These are phyloP conservation scores for Calocera viscosa DNA, from an alignment of 768 basidiomycete genomes.

Conservation along the genomic window DNA sequence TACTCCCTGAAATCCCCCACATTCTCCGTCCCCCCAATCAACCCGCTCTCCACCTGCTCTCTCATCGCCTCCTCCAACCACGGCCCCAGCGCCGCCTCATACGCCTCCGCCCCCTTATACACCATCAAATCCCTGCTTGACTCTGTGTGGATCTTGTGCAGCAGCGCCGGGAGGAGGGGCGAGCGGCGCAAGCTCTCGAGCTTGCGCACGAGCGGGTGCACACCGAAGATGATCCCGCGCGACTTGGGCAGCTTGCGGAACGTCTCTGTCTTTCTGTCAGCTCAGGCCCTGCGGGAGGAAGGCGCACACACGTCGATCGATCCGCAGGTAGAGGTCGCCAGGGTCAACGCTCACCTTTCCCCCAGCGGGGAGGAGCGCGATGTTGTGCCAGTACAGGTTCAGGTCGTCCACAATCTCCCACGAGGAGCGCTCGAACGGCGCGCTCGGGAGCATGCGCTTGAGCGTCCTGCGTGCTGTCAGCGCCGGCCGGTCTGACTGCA, in stretches of 20 bases:
- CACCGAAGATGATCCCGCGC: slow-evolving; percentile 28
- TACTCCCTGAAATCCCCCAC: neutral
- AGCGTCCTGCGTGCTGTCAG: slow-evolving; percentile 17
- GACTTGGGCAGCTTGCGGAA: slow-evolving; percentile 30
- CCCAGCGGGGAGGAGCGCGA: slow-evolving; percentile 5
- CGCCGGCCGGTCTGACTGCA: too few relatives aligned
- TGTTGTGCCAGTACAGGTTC: slow-evolving; percentile 23
- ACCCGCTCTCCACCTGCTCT: slow-evolving; percentile 25
- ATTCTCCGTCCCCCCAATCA: slow-evolving; percentile 17
- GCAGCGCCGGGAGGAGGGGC: slow-evolving; percentile 27
- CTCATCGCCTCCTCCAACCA: slow-evolving; percentile 26
- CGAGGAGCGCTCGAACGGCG: slow-evolving; percentile 29
- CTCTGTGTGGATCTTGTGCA: slow-evolving; percentile 27
- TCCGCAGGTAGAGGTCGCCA: neutral
- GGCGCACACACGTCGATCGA: neutral
- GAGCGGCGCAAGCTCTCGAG: slow-evolving; percentile 26
- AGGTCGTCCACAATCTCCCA: slow-evolving; percentile 30
- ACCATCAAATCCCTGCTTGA: slow-evolving; percentile 21
- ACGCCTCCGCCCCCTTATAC: slow-evolving; percentile 23
- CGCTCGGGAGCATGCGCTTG: slow-evolving; percentile 26
- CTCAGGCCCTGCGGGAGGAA: slow-evolving; percentile 4
- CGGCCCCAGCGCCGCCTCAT: slow-evolving; percentile 24
- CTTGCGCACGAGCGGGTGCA: slow-evolving; percentile 26
- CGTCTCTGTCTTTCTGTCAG: slow-evolving; percentile 28
- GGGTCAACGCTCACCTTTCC: slow-evolving; percentile 1